A percentile compares a stretch with the other conserved stretches of the same genome.
Conservation (phyloP, 2,329 filamentous ascomycete species). For the Cercospora zeina region DNA sequence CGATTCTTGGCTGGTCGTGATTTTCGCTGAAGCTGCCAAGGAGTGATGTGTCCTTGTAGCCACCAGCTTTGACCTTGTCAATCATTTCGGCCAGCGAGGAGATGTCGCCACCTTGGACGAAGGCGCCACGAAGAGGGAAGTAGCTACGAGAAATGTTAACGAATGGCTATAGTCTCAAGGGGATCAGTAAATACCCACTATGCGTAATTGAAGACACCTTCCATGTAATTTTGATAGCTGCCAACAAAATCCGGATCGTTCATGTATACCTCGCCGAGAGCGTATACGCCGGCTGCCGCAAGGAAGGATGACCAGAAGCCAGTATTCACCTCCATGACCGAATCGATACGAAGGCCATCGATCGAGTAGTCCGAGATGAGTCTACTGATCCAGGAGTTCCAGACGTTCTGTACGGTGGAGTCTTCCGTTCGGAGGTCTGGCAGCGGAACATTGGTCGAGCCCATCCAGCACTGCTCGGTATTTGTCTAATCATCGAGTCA, state of each 20-base stretch:
- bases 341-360: conserved; percentile 57
- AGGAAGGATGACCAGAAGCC: conserved; percentile 46
- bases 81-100: conserved; percentile 42
- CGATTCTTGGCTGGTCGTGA: conserved; percentile 45
- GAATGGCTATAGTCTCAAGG: background rate
- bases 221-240: conserved; percentile 47
- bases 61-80: conserved; percentile 36
- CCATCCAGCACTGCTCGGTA: conserved; percentile 55
- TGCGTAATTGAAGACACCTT: conserved; percentile 52
- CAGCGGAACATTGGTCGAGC: conserved; percentile 57
- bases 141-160: conserved; percentile 33
- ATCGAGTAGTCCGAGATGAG: conserved; percentile 63
- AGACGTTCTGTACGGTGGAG: conserved; percentile 51
- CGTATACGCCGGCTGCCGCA: conserved; percentile 44
- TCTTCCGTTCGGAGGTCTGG: conserved; percentile 63
- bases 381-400: conserved; percentile 60
- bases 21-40: conserved; percentile 46
- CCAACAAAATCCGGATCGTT: conserved; percentile 44
- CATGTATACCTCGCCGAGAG: conserved; percentile 51
- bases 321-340: conserved; percentile 50
- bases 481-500: conserved; percentile 30
- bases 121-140: conserved; percentile 43
- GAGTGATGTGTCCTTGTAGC: conserved; percentile 44
- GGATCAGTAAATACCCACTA: conserved; percentile 34
- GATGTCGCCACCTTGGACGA: conserved; percentile 44